phyloP scores from a whole-genome alignment of 345 rosid genomes.

The Camelina sativa region DNA sequence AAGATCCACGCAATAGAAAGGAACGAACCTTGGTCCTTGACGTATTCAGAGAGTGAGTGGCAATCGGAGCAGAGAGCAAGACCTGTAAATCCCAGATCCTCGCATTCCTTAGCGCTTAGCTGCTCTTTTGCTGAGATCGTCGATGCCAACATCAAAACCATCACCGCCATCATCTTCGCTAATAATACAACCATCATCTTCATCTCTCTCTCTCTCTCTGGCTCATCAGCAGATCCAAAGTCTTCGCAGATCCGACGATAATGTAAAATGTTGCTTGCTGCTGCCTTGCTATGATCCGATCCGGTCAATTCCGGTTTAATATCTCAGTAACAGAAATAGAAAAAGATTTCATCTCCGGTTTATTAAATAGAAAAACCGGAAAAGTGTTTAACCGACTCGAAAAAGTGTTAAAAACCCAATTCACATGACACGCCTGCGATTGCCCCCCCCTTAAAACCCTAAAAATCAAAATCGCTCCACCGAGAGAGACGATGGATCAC shows the following conservation, averaged over 20 bases:
- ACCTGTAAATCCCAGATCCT: conserved; percentile 91
- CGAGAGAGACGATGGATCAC: conserved; percentile 60
- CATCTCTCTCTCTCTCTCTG: conserved; percentile 32
- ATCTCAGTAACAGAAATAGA: background rate
- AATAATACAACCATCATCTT: conserved; percentile 25
- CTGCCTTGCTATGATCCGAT: conserved; percentile 5
- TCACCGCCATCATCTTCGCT: conserved; percentile 24
- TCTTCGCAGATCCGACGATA: conserved; percentile 21
- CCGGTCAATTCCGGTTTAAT: conserved; percentile 32
- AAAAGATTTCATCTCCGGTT: conserved; percentile 25
- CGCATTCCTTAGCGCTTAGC: conserved; percentile 73
- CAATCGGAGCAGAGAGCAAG: conserved; percentile 99
- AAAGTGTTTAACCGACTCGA: conserved; percentile 14
- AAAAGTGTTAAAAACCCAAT: conserved; percentile 2
- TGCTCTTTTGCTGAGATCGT: conserved; percentile 57
- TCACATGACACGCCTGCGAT: background rate
- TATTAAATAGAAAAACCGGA: background rate
- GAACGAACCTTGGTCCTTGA: conserved; percentile 78
- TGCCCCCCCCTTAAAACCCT: conserved; percentile 38
- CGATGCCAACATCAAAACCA: conserved; percentile 16
- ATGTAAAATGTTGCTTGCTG: background rate
- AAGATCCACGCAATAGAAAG: background rate
- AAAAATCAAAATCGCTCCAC: conserved; percentile 4
- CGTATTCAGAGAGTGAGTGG: conserved; percentile 79
- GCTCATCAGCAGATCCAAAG: conserved; percentile 17